phyloP scores from a whole-genome alignment of 1,139 yeast genomes.

The Kurtzmaniella quercitrusa region DNA sequence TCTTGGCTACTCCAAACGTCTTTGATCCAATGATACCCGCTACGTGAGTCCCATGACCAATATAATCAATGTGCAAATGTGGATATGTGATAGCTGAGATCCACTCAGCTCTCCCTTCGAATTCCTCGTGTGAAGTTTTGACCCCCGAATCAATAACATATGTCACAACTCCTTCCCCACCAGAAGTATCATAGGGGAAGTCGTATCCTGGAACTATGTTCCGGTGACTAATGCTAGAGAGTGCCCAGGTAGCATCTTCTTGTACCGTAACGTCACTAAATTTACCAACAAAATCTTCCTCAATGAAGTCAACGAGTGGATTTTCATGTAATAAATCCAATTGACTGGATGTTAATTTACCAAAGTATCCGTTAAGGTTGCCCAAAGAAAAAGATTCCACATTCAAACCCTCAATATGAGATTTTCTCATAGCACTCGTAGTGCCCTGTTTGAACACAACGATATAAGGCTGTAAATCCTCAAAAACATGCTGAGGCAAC shows the following conservation, averaged over 20 bases:
- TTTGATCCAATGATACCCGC: constrained; percentile 44
- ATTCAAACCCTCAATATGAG: background rate
- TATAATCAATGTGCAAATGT: constrained; percentile 29
- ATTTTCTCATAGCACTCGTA: background rate
- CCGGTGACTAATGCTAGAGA: constrained; percentile 11
- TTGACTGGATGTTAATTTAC: background rate
- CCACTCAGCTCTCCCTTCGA: constrained; percentile 41
- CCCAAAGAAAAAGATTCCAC: background rate
- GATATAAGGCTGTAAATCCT: background rate
- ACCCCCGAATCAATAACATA: constrained; percentile 44
- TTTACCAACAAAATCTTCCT: constrained; percentile 63
- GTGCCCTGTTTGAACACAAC: background rate
- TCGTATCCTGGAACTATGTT: constrained; percentile 4
- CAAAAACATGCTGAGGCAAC: background rate
- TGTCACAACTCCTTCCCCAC: constrained; percentile 42
- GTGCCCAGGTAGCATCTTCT: constrained; percentile 13
- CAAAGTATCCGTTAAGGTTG: background rate
- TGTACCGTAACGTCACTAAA: constrained; percentile 13
- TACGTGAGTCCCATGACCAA: constrained; percentile 43
- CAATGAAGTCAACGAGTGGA: constrained; percentile 74
- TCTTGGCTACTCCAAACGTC: constrained; percentile 41
- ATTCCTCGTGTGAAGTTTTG: constrained; percentile 36
- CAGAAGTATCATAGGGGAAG: constrained; percentile 35
- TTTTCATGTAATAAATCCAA: constrained; percentile 58
- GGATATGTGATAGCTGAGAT: constrained; percentile 39